phyloP scores from a whole-genome alignment of 2,329 filamentous ascomycete genomes.

The Raffaelea arxii region DNA sequence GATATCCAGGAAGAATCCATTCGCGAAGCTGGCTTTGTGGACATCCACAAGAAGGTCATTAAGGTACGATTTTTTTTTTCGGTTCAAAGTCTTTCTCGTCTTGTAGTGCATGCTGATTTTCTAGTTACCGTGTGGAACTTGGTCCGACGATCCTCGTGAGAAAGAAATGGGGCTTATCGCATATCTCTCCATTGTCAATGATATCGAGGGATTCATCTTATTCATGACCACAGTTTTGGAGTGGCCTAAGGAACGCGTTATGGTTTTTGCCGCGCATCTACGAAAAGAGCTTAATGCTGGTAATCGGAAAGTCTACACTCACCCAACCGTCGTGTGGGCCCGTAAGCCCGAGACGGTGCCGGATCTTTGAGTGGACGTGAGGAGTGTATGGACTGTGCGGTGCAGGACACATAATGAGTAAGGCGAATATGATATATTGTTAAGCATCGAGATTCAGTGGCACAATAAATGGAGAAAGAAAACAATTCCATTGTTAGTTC shows the following conservation, averaged over 20 bases:
- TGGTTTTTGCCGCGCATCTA: conserved; percentile 9
- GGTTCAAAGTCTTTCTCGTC: background rate
- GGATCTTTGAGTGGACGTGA: no score
- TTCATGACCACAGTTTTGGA: conserved; percentile 9
- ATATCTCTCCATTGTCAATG: conserved; percentile 6
- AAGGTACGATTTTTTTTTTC: conserved; percentile 22
- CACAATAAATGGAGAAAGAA: no score
- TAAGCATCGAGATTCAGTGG: no score
- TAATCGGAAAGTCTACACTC: no score
- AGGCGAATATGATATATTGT: no score
- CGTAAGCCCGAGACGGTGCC: no score
- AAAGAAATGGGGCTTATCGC: conserved; percentile 17
- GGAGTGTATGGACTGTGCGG: no score
- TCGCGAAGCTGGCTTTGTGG: conserved; percentile 29
- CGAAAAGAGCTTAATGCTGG: conserved; percentile 7
- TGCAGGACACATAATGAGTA: no score
- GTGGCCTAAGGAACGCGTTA: conserved; percentile 12
- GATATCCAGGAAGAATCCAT: conserved; percentile 2
- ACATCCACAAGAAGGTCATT: conserved; percentile 14
- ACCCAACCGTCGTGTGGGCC: no score
- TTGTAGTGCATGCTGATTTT: background rate
- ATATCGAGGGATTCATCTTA: conserved; percentile 11
- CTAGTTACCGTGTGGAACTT: conserved; percentile 19
- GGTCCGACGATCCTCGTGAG: conserved; percentile 22
- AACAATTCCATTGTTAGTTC: no score